Conservation (phyloP, 2,329 filamentous ascomycete species). For the Monilinia laxa region DNA sequence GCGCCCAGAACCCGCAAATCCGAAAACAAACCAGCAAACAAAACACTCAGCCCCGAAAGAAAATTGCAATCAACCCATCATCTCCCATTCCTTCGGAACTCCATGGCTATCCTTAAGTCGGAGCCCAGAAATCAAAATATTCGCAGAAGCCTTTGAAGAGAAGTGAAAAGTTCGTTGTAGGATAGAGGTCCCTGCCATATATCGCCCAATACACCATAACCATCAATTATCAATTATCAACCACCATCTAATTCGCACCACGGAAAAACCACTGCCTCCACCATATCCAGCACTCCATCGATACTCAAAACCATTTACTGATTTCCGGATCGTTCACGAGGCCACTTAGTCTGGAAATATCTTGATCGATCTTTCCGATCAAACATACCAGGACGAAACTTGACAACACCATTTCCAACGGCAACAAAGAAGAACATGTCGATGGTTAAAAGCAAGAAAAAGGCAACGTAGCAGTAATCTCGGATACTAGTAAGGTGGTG, state of each 20-base stretch:
- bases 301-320: neutral
- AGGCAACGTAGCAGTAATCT: neutral
- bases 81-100: no score
- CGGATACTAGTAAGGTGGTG: neutral
- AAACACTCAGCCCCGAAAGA: neutral
- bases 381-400: neutral
- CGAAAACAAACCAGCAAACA: neutral
- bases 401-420: neutral
- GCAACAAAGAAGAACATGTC: neutral
- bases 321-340: neutral
- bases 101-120: fast-evolving
- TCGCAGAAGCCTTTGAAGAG: neutral
- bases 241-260: no score
- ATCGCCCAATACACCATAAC: no score
- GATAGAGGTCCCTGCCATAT: neutral
- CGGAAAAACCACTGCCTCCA: no score
- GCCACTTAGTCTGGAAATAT: neutral
- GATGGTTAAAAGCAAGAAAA: neutral
- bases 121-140: neutral
- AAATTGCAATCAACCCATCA: fast-evolving
- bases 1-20: no score
- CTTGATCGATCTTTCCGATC: neutral
- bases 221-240: neutral
- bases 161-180: no score
- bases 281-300: no score